Conservation (phyloP, 257 asterid species). For the Coffea canephora region DNA sequence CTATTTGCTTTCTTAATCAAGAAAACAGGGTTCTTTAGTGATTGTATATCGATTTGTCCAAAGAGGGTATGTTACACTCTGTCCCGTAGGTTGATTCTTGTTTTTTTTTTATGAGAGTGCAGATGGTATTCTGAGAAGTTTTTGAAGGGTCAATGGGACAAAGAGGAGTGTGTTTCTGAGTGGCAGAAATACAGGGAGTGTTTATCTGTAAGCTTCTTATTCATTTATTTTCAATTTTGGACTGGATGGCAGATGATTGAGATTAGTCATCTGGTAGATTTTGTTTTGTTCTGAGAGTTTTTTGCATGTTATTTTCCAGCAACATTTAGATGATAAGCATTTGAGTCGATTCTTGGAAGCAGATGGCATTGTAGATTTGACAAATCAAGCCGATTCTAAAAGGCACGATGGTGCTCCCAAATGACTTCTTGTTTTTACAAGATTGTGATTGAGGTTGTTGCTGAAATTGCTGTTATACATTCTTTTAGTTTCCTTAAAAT, state of each 20-base stretch:
- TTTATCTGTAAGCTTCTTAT: slow-evolving; percentile 53
- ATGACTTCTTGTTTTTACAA: slow-evolving; percentile 3
- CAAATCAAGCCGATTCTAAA: slow-evolving; percentile 37
- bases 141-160: slow-evolving; percentile 89
- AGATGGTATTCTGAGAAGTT: slow-evolving; percentile 91
- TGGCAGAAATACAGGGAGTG: slow-evolving; percentile 85
- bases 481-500: background rate
- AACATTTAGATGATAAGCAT: slow-evolving; percentile 90
- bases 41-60: background rate
- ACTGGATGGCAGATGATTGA: background rate
- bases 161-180: slow-evolving; percentile 67
- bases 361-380: slow-evolving; percentile 48
- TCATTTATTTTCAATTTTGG: background rate
- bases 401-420: slow-evolving; percentile 33
- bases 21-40: background rate
- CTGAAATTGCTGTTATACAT: background rate
- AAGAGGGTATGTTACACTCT: background rate
- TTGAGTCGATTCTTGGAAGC: slow-evolving; percentile 77
- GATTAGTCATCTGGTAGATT: background rate
- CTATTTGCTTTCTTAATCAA: background rate
- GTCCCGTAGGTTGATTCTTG: slow-evolving; percentile 15
- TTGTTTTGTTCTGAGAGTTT: background rate
- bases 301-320: slow-evolving; percentile 32
- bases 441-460: slow-evolving; percentile 15
- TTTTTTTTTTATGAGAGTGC: background rate